These are phyloP conservation scores for Pyricularia grisea DNA, from an alignment of 2,329 filamentous ascomycete species.

Conservation along the genomic window DNA sequence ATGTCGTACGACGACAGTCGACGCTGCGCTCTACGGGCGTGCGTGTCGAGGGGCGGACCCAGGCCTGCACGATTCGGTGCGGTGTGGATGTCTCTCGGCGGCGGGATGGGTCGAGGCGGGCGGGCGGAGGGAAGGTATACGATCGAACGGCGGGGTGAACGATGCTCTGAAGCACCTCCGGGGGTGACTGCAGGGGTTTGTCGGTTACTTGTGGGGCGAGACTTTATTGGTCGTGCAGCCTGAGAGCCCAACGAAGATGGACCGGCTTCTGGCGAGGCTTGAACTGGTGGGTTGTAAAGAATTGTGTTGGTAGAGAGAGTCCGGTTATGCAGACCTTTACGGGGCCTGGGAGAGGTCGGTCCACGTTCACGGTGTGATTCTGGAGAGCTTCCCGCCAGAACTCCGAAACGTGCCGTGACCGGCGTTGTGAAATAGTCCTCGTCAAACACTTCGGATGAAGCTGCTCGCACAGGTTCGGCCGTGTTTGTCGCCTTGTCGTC, in stretches of 20 bases:
- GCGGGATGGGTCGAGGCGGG: constrained; percentile 44
- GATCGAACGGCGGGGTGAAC: constrained; percentile 35
- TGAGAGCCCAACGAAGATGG: not conserved
- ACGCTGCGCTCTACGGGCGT: constrained; percentile 27
- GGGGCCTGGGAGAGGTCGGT: constrained; percentile 18
- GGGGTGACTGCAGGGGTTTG: constrained; percentile 28
- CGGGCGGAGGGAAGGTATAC: constrained; percentile 36
- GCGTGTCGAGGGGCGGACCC: constrained; percentile 28
- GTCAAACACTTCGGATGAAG: constrained; percentile 17
- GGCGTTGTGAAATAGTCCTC: constrained; percentile 50
- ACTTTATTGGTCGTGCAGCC: constrained; percentile 20
- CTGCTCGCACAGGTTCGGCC: constrained; percentile 18
- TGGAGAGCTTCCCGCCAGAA: constrained; percentile 3
- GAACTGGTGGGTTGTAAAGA: constrained; percentile 58
- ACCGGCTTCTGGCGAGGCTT: not conserved
- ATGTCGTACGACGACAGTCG: constrained; percentile 58
- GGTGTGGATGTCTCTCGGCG: constrained; percentile 31
- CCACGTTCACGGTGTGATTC: constrained; percentile 7
- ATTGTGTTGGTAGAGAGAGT: constrained; percentile 78
- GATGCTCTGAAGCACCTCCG: constrained; percentile 19
- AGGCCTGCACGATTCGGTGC: constrained; percentile 10
- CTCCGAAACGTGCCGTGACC: constrained; percentile 19
- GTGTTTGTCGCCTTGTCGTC: constrained; percentile 37
- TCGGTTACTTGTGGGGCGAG: constrained; percentile 25
- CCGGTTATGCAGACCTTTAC: constrained; percentile 50